Base-by-base conservation (phyloP, 192 early-diverging fungal species). In the Coemansia javaensis region DNA sequence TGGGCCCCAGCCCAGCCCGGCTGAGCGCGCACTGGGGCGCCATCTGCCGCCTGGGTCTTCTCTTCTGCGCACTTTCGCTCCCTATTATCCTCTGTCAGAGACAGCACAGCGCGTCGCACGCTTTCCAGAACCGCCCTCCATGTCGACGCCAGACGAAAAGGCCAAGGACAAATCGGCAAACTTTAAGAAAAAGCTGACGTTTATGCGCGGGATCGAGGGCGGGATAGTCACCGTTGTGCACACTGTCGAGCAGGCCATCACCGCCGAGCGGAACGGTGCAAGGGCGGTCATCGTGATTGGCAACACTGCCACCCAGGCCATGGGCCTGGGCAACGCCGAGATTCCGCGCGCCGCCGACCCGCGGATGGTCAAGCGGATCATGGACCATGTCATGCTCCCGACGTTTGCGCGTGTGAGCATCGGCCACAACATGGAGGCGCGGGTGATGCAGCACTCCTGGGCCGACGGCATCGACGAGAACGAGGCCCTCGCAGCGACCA, bases 171-270 rank as follows among this genome's bases (percentile, higher is more conserved):
- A n/a, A n/a, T n/a, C n/a, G n/a, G n/a, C n/a, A n/a, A n/a, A n/a
- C n/a, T n/a, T n/a, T n/a, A n/a, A n/a, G n/a, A 18, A 30, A n/a
- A n/a, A n/a, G n/a, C n/a, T n/a, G 14, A 1, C 2, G 14, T 8
- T 13, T 2, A 32, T 32, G 10, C 3, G 1, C 11, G 4, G 10
- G 36, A 40, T 51, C 30, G 18, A 13, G 11, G 39, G 39, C 12
- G 49, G 49, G 1, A 20, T 51, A 1, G 20, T 51, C 21, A 28
- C 37, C 11, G 38, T 41, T 4, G 49, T 51, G 13, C 18, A 51
- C 20, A 31, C n/a, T 17, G 27, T 17, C 18, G 38, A 41, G 7
- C 27, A 41, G n/a, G 49, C 49, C 1, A 16, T 9, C 6, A 28
- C 32, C 2, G 49, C 49, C 28, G 49, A 51, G 20, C 14, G 12